These are phyloP conservation scores for Polytolypa hystricis DNA, from an alignment of 2,329 filamentous ascomycete genomes.

Conservation along the genomic window DNA sequence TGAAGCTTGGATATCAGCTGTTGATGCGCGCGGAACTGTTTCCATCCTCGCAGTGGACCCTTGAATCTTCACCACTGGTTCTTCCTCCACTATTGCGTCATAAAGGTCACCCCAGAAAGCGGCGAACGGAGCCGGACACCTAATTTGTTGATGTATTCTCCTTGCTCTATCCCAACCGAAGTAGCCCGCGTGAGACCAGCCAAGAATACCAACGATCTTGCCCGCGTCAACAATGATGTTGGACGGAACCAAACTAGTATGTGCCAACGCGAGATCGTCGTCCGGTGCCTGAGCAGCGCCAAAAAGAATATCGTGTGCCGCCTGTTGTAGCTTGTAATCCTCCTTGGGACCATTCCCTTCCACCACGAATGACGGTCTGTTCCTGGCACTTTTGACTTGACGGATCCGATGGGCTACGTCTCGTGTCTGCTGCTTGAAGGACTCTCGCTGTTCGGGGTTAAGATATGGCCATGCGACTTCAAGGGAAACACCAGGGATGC, in stretches of 20 bases:
- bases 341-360: constrained; percentile 1
- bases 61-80: constrained; percentile 26
- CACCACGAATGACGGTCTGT: constrained; percentile 7
- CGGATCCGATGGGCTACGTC: constrained; percentile 19
- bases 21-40: constrained; percentile 18
- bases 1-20: constrained; percentile 14
- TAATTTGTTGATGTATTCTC: constrained; percentile 23
- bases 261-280: constrained; percentile 22
- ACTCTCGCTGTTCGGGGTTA: constrained; percentile 20
- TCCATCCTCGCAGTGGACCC: constrained; percentile 20
- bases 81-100: no score
- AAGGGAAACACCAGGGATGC: constrained; percentile 30
- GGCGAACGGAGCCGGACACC: no score
- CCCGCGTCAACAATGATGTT: constrained; percentile 29
- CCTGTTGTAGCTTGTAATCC: constrained; percentile 9
- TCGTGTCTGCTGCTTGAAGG: constrained; percentile 27
- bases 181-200: constrained; percentile 31
- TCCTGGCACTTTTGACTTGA: constrained; percentile 2
- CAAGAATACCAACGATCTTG: constrained; percentile 27
- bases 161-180: constrained; percentile 26
- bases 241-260: constrained; percentile 27
- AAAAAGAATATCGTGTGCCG: constrained; percentile 26
- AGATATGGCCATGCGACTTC: constrained; percentile 21
- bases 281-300: constrained; percentile 13
- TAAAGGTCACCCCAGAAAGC: constrained; percentile 30